These are phyloP conservation scores for Auriculariales sp. DNA, from an alignment of 768 basidiomycete genomes.

Conservation along the genomic window DNA sequence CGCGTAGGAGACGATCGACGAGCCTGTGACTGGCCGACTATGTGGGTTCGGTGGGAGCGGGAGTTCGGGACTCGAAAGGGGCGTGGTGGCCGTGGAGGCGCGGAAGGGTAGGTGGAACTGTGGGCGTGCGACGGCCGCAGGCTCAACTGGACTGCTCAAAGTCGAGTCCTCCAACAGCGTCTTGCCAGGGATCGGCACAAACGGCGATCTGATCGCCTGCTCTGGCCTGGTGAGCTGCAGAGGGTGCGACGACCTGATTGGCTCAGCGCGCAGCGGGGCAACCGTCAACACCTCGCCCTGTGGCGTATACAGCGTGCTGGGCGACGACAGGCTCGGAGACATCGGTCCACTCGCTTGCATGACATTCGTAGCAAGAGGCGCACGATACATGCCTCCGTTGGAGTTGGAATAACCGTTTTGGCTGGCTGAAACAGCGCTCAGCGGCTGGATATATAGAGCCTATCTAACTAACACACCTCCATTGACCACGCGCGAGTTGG, in stretches of 20 bases:
- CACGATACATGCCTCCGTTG: background rate
- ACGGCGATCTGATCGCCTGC: background rate
- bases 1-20: background rate
- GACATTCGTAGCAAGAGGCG: background rate
- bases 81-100: background rate
- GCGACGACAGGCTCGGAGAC: background rate
- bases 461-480: background rate
- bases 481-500: background rate
- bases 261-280: background rate
- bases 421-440: background rate
- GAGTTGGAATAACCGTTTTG: background rate
- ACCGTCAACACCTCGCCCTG: background rate
- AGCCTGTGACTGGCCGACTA: background rate
- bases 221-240: background rate
- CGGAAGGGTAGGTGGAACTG: background rate
- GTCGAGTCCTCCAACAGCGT: background rate
- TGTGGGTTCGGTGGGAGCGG: background rate
- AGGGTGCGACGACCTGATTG: background rate
- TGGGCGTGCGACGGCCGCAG: background rate
- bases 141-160: background rate
- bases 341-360: background rate
- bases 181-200: background rate
- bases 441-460: background rate
- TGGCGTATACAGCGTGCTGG: background rate
- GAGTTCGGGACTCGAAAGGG: background rate